phyloP scores from a whole-genome alignment of 192 early-diverging fungal genomes.

The Coemansia sp. region DNA sequence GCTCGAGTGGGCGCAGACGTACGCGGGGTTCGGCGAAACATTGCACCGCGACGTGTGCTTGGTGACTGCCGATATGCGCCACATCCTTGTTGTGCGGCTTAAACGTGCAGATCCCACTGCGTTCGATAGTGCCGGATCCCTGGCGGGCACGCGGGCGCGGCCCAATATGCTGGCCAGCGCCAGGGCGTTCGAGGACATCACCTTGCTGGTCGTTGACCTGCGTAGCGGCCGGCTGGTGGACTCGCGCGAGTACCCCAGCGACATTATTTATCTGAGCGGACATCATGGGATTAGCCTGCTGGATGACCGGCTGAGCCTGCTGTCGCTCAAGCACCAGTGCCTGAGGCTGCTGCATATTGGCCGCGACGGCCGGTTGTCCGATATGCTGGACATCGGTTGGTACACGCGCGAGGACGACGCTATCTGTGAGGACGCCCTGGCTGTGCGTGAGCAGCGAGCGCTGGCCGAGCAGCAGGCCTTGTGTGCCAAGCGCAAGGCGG shows the following conservation, averaged over 20 bases:
- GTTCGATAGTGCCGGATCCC: too few relatives aligned
- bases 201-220: slow-evolving; percentile 34
- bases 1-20: slow-evolving; percentile 37
- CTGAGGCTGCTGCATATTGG: slow-evolving; percentile 35
- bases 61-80: slow-evolving; percentile 23
- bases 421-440: slow-evolving; percentile 28
- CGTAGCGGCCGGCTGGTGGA: slow-evolving; percentile 28
- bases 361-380: slow-evolving; percentile 20
- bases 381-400: slow-evolving; percentile 50
- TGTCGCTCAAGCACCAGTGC: slow-evolving; percentile 52
- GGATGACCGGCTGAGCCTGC: slow-evolving; percentile 39
- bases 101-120: slow-evolving; percentile 11
- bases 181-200: slow-evolving; percentile 40
- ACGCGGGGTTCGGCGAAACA: slow-evolving; percentile 29
- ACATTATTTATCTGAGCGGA: slow-evolving; percentile 43
- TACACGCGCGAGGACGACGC: slow-evolving; percentile 41
- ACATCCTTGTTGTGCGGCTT: slow-evolving; percentile 33
- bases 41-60: slow-evolving; percentile 50
- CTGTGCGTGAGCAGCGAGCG: slow-evolving; percentile 17
- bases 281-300: slow-evolving; percentile 42
- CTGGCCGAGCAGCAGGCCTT: slow-evolving; percentile 5
- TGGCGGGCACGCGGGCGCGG: neutral
- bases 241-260: slow-evolving; percentile 34
- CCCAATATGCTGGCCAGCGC: slow-evolving; percentile 36
- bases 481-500: slow-evolving; percentile 13